Conservation (phyloP, 2,329 filamentous ascomycete genomes). For the Dactylellina cionopaga region DNA sequence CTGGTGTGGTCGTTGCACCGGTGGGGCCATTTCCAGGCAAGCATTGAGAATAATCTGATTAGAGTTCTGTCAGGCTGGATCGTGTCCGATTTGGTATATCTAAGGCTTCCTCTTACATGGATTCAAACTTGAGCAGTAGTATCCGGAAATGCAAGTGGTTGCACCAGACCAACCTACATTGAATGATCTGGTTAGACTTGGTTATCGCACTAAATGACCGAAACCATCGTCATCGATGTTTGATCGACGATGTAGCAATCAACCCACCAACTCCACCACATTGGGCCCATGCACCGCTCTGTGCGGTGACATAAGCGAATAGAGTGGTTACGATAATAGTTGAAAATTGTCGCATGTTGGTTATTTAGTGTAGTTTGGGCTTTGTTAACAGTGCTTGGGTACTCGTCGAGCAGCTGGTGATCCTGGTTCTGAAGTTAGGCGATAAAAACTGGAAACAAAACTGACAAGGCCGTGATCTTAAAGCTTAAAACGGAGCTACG, state of each 20-base stretch:
- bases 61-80: background rate
- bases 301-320: background rate
- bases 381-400: no score
- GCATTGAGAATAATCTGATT: conserved; percentile 24
- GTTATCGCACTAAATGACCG: background rate
- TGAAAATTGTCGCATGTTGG: no score
- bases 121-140: conserved; percentile 23
- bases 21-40: background rate
- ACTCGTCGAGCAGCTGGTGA: no score
- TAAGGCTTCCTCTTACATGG: conserved; percentile 2
- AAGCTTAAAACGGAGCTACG: no score
- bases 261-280: conserved; percentile 19
- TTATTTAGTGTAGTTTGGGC: no score
- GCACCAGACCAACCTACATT: conserved; percentile 16
- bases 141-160: conserved; percentile 5
- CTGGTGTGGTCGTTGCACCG: background rate
- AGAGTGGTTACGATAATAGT: background rate
- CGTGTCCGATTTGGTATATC: background rate
- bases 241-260: background rate
- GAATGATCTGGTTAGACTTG: background rate
- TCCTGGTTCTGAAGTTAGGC: no score
- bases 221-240: background rate
- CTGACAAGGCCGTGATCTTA: no score
- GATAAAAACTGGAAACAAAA: no score
- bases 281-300: conserved; percentile 22